A percentile compares a stretch with the other conserved stretches of the same genome.
phyloP scores from a whole-genome alignment of 371 early-diverging fungal genomes.

The Mortierella sp. region DNA sequence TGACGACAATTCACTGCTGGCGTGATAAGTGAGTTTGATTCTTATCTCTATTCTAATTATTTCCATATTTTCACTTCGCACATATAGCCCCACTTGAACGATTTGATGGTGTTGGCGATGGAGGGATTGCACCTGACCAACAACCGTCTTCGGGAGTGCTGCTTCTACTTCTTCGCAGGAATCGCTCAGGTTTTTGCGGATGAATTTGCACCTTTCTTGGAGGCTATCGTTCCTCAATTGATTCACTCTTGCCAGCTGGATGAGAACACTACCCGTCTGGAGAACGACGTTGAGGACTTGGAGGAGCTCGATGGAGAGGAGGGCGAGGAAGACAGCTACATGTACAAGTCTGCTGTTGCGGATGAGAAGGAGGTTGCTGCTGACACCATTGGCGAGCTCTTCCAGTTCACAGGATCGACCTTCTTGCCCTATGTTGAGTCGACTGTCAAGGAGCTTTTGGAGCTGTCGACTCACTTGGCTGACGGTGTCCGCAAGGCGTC shows the following conservation, averaged over 20 bases:
- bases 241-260: constrained; percentile 80
- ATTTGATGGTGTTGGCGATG: constrained; percentile 81
- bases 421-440: constrained; percentile 91
- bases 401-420: constrained; percentile 78
- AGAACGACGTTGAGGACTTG: constrained; percentile 55
- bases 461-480: constrained; percentile 77
- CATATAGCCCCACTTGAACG: constrained; percentile 75
- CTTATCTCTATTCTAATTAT: no score
- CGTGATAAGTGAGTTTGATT: no score
- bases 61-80: not conserved
- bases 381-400: constrained; percentile 88
- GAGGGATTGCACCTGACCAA: constrained; percentile 82
- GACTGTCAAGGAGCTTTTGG: constrained; percentile 72
- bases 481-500: constrained; percentile 90
- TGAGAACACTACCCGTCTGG: constrained; percentile 62
- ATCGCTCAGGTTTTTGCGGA: constrained; percentile 86
- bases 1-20: not conserved
- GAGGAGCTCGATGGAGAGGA: constrained; percentile 64
- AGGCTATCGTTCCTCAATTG: constrained; percentile 81
- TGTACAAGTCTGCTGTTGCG: constrained; percentile 86
- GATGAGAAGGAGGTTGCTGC: constrained; percentile 94
- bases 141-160: constrained; percentile 85
- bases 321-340: constrained; percentile 73
- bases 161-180: constrained; percentile 88
- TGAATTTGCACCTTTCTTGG: constrained; percentile 85